Conservation (phyloP, 2,329 filamentous ascomycete species). For the Chalaropsis ovoidea region DNA sequence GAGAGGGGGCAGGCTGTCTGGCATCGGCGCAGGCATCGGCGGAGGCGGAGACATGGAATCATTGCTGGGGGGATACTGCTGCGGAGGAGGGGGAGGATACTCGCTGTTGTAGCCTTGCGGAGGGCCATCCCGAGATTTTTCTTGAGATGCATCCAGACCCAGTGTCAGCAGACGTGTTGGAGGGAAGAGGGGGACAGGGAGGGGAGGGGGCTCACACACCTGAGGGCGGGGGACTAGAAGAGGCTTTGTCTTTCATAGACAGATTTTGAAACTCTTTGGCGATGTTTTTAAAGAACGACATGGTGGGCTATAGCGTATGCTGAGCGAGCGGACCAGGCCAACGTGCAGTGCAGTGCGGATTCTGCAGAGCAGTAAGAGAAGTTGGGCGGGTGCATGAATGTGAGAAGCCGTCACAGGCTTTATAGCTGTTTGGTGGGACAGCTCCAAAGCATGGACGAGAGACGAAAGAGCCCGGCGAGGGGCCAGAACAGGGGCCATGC, state of each 20-base stretch:
- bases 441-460: neutral
- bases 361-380: neutral
- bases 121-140: slow-evolving; percentile 9
- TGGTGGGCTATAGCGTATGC: slow-evolving; percentile 28
- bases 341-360: too few species aligned
- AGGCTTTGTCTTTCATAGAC: slow-evolving; percentile 33
- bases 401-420: slow-evolving; percentile 9
- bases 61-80: slow-evolving; percentile 21
- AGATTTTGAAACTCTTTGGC: slow-evolving; percentile 40
- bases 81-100: slow-evolving; percentile 19
- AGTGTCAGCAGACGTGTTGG: neutral
- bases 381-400: neutral
- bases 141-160: neutral
- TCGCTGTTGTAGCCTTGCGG: slow-evolving; percentile 15
- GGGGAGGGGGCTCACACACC: neutral
- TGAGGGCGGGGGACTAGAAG: slow-evolving; percentile 5
- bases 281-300: slow-evolving; percentile 40
- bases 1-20: slow-evolving; percentile 39
- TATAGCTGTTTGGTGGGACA: slow-evolving; percentile 2
- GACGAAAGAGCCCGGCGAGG: neutral
- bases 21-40: slow-evolving; percentile 27
- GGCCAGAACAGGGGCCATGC: slow-evolving; percentile 7
- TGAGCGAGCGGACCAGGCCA: too few species aligned
- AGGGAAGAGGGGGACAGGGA: neutral
- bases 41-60: slow-evolving; percentile 20